These are phyloP conservation scores for Ophiostoma fasciatum DNA, from an alignment of 2,329 filamentous ascomycete species.

Conservation along the genomic window DNA sequence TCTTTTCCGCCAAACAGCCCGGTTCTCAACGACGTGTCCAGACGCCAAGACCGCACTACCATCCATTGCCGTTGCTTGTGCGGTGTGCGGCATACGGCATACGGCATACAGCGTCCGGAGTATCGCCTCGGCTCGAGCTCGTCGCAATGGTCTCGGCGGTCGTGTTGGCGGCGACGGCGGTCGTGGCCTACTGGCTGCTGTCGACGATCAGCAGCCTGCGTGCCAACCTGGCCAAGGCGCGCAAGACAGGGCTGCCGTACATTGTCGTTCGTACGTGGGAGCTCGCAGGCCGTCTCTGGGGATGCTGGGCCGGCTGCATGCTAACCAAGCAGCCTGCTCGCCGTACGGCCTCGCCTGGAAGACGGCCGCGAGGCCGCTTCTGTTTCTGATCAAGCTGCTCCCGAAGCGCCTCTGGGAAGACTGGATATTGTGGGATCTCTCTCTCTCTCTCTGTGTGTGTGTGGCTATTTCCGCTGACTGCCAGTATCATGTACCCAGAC, in stretches of 20 bases:
- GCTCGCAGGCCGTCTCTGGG: too few relatives aligned
- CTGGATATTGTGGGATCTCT: slow-evolving; percentile 41
- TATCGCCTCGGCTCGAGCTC: too few relatives aligned
- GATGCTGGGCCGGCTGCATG: too few relatives aligned
- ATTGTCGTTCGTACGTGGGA: slow-evolving; percentile 35
- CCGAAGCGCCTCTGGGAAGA: slow-evolving; percentile 39
- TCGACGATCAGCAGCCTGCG: slow-evolving; percentile 20
- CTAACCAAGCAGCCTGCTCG: slow-evolving; percentile 25
- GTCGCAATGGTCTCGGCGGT: not conserved
- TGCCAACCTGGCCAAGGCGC: slow-evolving; percentile 33
- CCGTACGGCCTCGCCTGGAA: slow-evolving; percentile 41
- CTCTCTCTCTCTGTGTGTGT: not conserved
- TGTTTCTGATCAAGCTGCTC: slow-evolving; percentile 38
- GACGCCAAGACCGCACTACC: too few relatives aligned
- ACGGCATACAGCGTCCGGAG: too few relatives aligned
- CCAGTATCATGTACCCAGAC: slow-evolving; percentile 40
- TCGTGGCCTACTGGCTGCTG: slow-evolving; percentile 21
- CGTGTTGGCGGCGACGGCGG: slow-evolving; percentile 15
- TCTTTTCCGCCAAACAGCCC: too few relatives aligned
- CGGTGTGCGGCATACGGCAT: too few relatives aligned
- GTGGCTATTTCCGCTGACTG: slow-evolving; percentile 1
- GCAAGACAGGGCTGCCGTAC: slow-evolving; percentile 36
- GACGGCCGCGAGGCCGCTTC: slow-evolving; percentile 36
- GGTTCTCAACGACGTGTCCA: too few relatives aligned
- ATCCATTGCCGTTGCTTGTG: too few relatives aligned